Evolutionary conservation across 495 filamentous ascomycete genomes (phyloP), one percentile per base, ranked within the genome.

Genomic region (Aspergillus kassunensis): DNA sequence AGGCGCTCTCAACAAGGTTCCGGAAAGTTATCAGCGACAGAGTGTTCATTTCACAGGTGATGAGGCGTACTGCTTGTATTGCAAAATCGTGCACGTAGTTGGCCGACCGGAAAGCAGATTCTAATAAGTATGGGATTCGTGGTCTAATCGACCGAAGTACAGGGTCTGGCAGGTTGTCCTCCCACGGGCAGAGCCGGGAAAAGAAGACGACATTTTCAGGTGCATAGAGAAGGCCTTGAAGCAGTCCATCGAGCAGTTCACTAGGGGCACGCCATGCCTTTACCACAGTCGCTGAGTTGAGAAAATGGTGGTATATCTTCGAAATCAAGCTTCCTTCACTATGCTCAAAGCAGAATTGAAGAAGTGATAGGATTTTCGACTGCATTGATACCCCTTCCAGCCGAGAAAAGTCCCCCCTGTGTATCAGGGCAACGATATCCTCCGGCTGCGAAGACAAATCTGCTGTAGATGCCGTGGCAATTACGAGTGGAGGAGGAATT

Each of bases 311-410:
- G 16, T 45, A 45, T 4, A 45, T 45, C 23, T 45, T 45, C 6
- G 2, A 1, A 29, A 15, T 8, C 2, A 30, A 27, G 31, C 2
- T 6, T 6, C 3, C 4, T 31, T 45, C 43, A 19, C 11, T 30
- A 15, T 45, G 20, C 25, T 45, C 43, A 45, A 45, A 45, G 43
- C 43, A 45, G 15, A 45, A 45, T 19, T 45, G 43, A 8, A 45
- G 25, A 1, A 45, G 13, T 10, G 25, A 18, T 6, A 45, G 3
- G 13, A 45, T 31, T 11, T 31, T 45, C n/a, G 43, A n/a, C 16
- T 45, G 43, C 15, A 45, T 3, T 29, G 25, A 45, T 45, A 29
- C 19, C 25, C 19, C 6, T 13, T 45, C 43, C 12, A 45, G 19
- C 16, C 3, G 21, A 4, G 43, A 45, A 2, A 45, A 18, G 43